phyloP scores from a whole-genome alignment of 352 stramenopile species.

The Pseudoperonospora humuli region DNA sequence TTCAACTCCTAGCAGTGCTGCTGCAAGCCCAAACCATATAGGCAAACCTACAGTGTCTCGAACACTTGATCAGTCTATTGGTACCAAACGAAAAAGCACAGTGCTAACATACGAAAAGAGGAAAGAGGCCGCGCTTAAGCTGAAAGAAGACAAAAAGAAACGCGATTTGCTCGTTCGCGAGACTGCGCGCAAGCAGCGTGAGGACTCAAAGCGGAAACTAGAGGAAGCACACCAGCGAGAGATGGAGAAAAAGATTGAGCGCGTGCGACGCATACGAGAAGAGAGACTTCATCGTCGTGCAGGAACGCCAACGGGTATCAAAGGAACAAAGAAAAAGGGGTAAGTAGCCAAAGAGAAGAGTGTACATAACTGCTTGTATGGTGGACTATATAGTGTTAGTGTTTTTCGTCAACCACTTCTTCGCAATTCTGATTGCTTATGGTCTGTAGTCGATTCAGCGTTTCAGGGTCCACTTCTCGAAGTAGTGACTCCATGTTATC shows the following conservation, averaged over 20 bases:
- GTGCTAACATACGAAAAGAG: slow-evolving; percentile 47
- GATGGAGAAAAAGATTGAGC: slow-evolving; percentile 60
- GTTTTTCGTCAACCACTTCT: too few relatives aligned
- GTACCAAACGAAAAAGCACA: slow-evolving; percentile 14
- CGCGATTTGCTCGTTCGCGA: slow-evolving; percentile 55
- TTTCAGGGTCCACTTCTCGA: too few relatives aligned
- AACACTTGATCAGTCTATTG: slow-evolving; percentile 14
- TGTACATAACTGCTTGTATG: too few relatives aligned
- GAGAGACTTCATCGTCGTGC: slow-evolving; percentile 31
- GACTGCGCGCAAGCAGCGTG: slow-evolving; percentile 52
- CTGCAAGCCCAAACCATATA: slow-evolving; percentile 15
- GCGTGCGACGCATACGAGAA: slow-evolving; percentile 49
- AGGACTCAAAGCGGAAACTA: slow-evolving; percentile 51
- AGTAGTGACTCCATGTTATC: too few relatives aligned
- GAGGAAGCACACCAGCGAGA: slow-evolving; percentile 60
- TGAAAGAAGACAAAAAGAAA: slow-evolving; percentile 63
- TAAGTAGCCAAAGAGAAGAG: too few relatives aligned
- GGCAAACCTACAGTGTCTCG: slow-evolving; percentile 14
- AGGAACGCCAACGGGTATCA: slow-evolving; percentile 16
- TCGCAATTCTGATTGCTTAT: too few relatives aligned
- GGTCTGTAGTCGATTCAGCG: too few relatives aligned
- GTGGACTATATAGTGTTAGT: too few relatives aligned
- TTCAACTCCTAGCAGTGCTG: slow-evolving; percentile 21
- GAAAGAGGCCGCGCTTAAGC: slow-evolving; percentile 48
- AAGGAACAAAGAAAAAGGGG: slow-evolving; percentile 16